Conservation (phyloP, 768 basidiomycete species). For the Rubroboletus pulcherrimus region DNA sequence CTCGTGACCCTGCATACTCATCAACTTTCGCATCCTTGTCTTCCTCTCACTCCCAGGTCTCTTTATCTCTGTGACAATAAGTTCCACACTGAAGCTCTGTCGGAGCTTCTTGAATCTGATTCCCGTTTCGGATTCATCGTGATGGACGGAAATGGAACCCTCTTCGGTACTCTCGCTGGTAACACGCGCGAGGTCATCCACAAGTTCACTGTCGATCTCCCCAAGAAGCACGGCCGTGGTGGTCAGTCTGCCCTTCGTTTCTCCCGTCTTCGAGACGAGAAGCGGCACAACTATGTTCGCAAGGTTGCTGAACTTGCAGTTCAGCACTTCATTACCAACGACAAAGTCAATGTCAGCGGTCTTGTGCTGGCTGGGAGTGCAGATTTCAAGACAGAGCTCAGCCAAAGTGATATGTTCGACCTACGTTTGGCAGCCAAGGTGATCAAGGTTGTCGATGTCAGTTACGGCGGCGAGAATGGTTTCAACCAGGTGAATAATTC, state of each 20-base stretch:
- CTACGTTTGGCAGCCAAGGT: conserved; percentile 82
- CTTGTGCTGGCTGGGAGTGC: conserved; percentile 95
- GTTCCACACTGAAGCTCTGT: conserved; percentile 97
- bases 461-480: conserved; percentile 97
- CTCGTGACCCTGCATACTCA: not conserved
- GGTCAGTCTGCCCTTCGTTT: conserved; percentile 99
- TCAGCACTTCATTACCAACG: conserved; percentile 95
- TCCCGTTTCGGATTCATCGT: conserved; percentile 99
- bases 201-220: conserved; percentile 98
- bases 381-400: conserved; percentile 98
- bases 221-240: conserved; percentile 99
- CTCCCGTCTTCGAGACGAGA: conserved; percentile 98
- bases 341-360: conserved; percentile 97
- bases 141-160: conserved; percentile 98
- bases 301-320: conserved; percentile 98
- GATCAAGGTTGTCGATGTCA: conserved; percentile 98
- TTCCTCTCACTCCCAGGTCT: conserved; percentile 50
- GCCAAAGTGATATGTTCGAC: conserved; percentile 96
- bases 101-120: conserved; percentile 95
- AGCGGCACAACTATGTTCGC: conserved; percentile 98
- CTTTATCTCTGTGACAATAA: conserved; percentile 99
- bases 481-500: conserved; percentile 83
- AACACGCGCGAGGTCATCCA: conserved; percentile 97
- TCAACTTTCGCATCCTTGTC: not conserved
- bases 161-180: conserved; percentile 93